phyloP scores from a whole-genome alignment of 2,329 filamentous ascomycete genomes.

The Annulohypoxylon truncatum region DNA sequence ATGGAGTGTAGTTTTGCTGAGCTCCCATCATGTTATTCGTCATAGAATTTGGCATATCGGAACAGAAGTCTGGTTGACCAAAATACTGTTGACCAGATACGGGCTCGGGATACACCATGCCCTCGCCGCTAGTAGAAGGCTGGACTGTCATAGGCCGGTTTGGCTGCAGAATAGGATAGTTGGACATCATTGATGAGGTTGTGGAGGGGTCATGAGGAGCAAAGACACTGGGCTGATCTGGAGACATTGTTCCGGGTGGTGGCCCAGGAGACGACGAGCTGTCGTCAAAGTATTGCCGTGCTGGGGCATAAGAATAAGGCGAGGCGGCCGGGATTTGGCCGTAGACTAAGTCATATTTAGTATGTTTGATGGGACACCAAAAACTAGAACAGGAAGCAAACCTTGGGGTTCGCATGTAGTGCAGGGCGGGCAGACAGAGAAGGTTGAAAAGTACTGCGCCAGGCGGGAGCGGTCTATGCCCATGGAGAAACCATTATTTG shows the following conservation, averaged over 20 bases:
- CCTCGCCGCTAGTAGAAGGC: slow-evolving; percentile 51
- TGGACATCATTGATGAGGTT: slow-evolving; percentile 49
- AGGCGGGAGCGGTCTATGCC: slow-evolving; percentile 48
- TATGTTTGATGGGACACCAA: slow-evolving; percentile 29
- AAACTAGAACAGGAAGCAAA: slow-evolving; percentile 44
- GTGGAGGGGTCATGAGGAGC: slow-evolving; percentile 47
- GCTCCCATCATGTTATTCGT: slow-evolving; percentile 40
- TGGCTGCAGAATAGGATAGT: slow-evolving; percentile 54
- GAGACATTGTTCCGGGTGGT: slow-evolving; percentile 44
- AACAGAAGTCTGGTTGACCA: slow-evolving; percentile 40
- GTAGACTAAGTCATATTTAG: slow-evolving; percentile 48
- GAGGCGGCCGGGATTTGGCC: slow-evolving; percentile 43
- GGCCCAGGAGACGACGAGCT: slow-evolving; percentile 40
- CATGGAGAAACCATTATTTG: slow-evolving; percentile 37
- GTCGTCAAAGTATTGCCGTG: slow-evolving; percentile 44
- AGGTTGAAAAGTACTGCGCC: slow-evolving; percentile 50
- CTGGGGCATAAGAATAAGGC: slow-evolving; percentile 42
- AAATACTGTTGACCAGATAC: slow-evolving; percentile 45
- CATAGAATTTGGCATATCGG: slow-evolving; percentile 38
- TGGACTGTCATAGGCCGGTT: slow-evolving; percentile 46
- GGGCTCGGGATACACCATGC: slow-evolving; percentile 55
- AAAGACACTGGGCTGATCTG: slow-evolving; percentile 47
- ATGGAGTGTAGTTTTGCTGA: slow-evolving; percentile 35
- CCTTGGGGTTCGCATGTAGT: slow-evolving; percentile 51
- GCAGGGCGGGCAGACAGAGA: slow-evolving; percentile 53